These are phyloP conservation scores for Licmophora abbreviata DNA, from an alignment of 108 stramenopile genomes.

Conservation along the genomic window DNA sequence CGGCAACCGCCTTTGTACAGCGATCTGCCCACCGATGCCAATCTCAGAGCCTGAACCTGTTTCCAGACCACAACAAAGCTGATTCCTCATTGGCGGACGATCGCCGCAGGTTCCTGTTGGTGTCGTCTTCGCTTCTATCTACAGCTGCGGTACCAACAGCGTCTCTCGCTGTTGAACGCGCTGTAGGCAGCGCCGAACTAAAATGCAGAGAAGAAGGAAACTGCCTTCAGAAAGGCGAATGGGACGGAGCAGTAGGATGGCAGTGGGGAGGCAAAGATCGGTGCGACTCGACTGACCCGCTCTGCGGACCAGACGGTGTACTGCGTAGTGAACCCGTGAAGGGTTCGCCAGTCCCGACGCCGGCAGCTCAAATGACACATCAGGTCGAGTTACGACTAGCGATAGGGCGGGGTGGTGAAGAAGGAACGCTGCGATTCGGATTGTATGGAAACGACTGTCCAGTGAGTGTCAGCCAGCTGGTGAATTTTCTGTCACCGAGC, in stretches of 20 bases:
- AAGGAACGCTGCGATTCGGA: constrained; percentile 43
- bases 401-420: constrained; percentile 44
- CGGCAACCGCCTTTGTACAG: no score
- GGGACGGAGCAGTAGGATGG: constrained; percentile 84
- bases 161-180: constrained; percentile 58
- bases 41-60: no score
- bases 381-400: constrained; percentile 39
- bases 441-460: constrained; percentile 61
- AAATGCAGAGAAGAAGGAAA: constrained; percentile 62
- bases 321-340: constrained; percentile 23
- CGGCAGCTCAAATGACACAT: constrained; percentile 35
- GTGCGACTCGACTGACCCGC: constrained; percentile 72
- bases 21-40: no score
- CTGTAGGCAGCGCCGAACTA: constrained; percentile 64
- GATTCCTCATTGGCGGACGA: no score
- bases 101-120: no score
- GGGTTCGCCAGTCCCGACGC: constrained; percentile 37
- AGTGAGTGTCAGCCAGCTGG: constrained; percentile 34
- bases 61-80: no score
- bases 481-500: constrained; percentile 31
- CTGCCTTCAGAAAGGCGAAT: constrained; percentile 68
- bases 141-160: no score
- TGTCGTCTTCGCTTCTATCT: no score
- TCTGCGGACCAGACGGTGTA: constrained; percentile 61
- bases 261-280: constrained; percentile 79